These are phyloP conservation scores for Haplosporangium sp. DNA, from an alignment of 371 early-diverging fungal genomes.

Conservation along the genomic window DNA sequence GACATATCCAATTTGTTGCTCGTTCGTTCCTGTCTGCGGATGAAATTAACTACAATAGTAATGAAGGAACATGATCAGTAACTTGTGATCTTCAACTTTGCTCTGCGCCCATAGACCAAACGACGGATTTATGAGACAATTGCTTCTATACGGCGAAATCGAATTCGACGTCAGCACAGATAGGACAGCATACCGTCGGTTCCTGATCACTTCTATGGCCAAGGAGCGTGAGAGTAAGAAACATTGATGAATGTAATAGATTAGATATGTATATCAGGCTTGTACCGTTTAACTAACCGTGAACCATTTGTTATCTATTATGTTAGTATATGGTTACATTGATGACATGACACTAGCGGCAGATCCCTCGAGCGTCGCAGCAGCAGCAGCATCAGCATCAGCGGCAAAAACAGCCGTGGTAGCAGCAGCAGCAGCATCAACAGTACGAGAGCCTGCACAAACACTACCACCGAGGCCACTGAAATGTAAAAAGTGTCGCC, in stretches of 20 bases:
- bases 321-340: constrained; percentile 59
- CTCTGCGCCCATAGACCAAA: constrained; percentile 63
- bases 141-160: constrained; percentile 71
- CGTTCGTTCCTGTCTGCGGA: neutral
- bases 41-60: neutral
- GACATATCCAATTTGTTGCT: neutral
- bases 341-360: constrained; percentile 62
- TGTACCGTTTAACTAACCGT: neutral
- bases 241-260: neutral
- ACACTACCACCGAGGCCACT: constrained; percentile 12
- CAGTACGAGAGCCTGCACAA: neutral
- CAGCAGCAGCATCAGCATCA: neutral
- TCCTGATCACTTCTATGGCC: constrained; percentile 69
- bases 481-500: constrained; percentile 60
- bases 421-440: neutral
- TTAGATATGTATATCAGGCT: too few species aligned
- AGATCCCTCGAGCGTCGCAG: constrained; percentile 57
- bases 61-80: neutral
- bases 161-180: constrained; percentile 65
- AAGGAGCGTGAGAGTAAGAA: constrained; percentile 63
- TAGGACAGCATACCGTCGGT: constrained; percentile 76
- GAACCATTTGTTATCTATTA: too few species aligned
- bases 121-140: constrained; percentile 76
- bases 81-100: neutral
- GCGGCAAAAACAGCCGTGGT: neutral